Evolutionary conservation across 202 grass and related monocot species (phyloP), one percentile per base, ranked within the genome.

Genomic region (Saccharum hybrid): DNA sequence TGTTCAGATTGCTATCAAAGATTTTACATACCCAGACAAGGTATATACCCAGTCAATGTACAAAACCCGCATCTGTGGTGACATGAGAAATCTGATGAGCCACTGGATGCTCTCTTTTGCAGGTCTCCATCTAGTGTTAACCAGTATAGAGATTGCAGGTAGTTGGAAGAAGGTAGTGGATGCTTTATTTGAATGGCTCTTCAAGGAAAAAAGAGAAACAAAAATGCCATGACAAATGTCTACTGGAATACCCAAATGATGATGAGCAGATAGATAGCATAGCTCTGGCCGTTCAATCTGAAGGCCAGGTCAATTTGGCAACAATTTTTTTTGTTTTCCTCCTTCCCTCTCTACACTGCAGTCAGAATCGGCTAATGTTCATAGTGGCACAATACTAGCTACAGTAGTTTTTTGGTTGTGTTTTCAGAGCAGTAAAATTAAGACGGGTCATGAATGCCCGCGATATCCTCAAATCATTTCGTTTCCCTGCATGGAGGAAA

Each of bases 401-500:
- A 28, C 51, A 56, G 9, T 61, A 61, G 22, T 45, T 78, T n/a
- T n/a, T 72, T 75, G 34, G 40, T 64, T 86, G 77, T 61, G 60
- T 78, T 72, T 76, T 77, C 68, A 72, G 74, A 84, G 48, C 71
- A 30, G 26, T 39, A 79, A 82, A 85, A 60, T 60, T 23, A 60
- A 67, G 45, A n/a, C 16, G 23, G 52, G 66, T 66, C 62, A 92
- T 90, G 77, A 84, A 51, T 81, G 74, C 71, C 71, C 81, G 39
- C 67, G 77, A 73, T 76, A 63, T 83, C 31, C 62, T 76, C 65
- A 28, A 61, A 40, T 71, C 51, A 70, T 76, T 63, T 75, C 41
- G 60, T 90, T 81, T 82, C 69, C 76, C 84, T 82, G 60, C 68
- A 85, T 81, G 81, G 65, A 74, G 79, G 70, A 48, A 81, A 88